Evolutionary conservation across 2,329 filamentous ascomycete genomes (phyloP), one percentile per base, ranked within the genome.

Genomic region (Thyridium curvatum): DNA sequence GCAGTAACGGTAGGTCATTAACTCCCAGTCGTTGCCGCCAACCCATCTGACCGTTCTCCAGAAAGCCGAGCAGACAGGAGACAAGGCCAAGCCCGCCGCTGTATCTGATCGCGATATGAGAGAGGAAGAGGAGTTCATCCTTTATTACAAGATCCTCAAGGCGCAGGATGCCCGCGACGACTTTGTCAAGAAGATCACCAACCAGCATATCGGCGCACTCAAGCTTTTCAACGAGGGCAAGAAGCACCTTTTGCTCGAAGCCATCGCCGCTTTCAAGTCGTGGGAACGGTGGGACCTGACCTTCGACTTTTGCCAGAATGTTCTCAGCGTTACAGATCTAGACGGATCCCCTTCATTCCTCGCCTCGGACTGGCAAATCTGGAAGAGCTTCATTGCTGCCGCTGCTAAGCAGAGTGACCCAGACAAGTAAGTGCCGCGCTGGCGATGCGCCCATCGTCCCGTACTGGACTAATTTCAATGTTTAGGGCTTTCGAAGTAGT

Each of bases 81-180:
- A 30, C 8, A 18, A 38, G 3, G 14, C 32, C 12, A 39, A 30
- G 30, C 13, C 1, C 12, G 8, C 38, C 2, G 43, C 51, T n/a
- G n/a, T n/a, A n/a, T n/a, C n/a, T 2, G 56, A 55, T 18, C 51
- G 59, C 21, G 52, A 53, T 6, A 56, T 74, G 21, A 59, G 61
- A 30, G 63, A 63, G 0, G 72, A 75, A 42, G 68, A 76, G 41
- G 72, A 76, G 43, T 61, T 71, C 3, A 56, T 70, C 1, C 59
- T 76, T 3, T 62, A 72, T 14, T 75, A 72, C 43, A 60, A 66
- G 1, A 60, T 75, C 16, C 51, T 71, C 1, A 60, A 65, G 21
- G 59, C 58, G 4, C 66, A 72, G 9, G 69, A 65, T 1, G 60
- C 59, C 2, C 49, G 54, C 1, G 61, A 61, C 0, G 69, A 71